Percentiles rank a stretch among this genome's conserved stretches.
Conservation (phyloP, 805 yeast species). For the Saccharomycopsis microspora region DNA sequence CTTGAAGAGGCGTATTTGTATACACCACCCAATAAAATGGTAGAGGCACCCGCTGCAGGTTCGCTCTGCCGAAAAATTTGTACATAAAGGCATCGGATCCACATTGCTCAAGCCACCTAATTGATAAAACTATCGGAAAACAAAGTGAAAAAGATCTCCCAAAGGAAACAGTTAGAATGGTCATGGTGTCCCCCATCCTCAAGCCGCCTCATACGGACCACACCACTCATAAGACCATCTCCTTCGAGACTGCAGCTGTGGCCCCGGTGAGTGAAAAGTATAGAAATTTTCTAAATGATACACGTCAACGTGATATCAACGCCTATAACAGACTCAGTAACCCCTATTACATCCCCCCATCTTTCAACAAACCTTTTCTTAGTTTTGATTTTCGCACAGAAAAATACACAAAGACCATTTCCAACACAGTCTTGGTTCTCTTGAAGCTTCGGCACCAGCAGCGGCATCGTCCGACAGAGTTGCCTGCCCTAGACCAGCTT, state of each 20-base stretch:
- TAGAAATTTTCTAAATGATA: conserved; percentile 7
- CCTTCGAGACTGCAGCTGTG: conserved; percentile 14
- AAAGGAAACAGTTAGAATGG: neutral
- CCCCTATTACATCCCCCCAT: conserved; percentile 15
- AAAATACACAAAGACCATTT: neutral
- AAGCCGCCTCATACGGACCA: neutral
- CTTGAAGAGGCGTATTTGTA: too few relatives aligned
- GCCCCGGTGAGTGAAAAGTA: conserved; percentile 13
- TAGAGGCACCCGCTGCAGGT: neutral
- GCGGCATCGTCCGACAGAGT: neutral
- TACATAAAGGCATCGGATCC: neutral
- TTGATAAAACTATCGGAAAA: neutral
- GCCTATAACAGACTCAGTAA: conserved; percentile 10
- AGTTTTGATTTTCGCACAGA: conserved; percentile 9
- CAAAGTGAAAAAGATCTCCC: neutral
- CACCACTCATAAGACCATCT: conserved; percentile 2
- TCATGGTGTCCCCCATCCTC: neutral
- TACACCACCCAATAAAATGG: too few relatives aligned
- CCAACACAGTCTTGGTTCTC: conserved; percentile 5
- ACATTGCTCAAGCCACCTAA: neutral
- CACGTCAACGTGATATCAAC: conserved; percentile 11
- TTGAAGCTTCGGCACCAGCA: conserved; percentile 2
- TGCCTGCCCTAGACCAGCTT: conserved; percentile 4
- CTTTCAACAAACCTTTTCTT: conserved; percentile 15
- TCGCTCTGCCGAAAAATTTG: neutral